Evolutionary conservation across 2,329 filamentous ascomycete genomes (phyloP), one percentile per base, ranked within the genome.

Genomic region (Pseudogymnoascus sp.): DNA sequence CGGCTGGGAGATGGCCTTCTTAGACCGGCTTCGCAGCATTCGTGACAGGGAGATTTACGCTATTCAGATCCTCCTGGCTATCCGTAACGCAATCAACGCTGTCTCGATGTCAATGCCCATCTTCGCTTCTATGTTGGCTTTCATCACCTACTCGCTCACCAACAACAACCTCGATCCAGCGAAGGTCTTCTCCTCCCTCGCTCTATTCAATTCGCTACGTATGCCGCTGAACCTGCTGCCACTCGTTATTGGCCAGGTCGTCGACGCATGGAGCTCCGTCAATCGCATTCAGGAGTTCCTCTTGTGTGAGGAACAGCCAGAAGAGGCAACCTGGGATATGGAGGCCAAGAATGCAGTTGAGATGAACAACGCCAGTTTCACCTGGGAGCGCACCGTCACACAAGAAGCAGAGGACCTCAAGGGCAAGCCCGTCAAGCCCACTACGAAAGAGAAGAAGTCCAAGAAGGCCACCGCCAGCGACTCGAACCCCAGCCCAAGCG

Each of bases 101-200:
- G 78, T 88, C 1, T 84, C 85, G 16, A 82, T 89, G 81, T 76
- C 71, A 4, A 60, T 74, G 46, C 93, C 95, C 5, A 90, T 96
- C 62, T 97, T 97, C 69, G 92, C 93, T 0, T 96, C 93, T 1
- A 97, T 97, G 91, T 75, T 97, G 42, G 86, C 93, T 0, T 97
- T 97, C 75, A 93, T 97, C 75, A 93, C 90, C 0, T 88, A 84
- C 69, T 86, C 84, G 1, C 75, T 87, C 53, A 81, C 84, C 1
- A 78, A 88, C 63, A 87, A 91, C 69, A 74, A 74, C 28, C 82
- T 97, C 25, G 79, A 84, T 1, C 87, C 95, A 0, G 91, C 92
- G 0, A 81, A 87, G 23, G 84, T 97, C 37, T 97, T 99, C 78
- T 97, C 93, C 0, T 97, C 93, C 0, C 81, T 97, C 12, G 93